phyloP scores from a whole-genome alignment of 1,284 basidiomycete species.

The Cryptococcus sp. region DNA sequence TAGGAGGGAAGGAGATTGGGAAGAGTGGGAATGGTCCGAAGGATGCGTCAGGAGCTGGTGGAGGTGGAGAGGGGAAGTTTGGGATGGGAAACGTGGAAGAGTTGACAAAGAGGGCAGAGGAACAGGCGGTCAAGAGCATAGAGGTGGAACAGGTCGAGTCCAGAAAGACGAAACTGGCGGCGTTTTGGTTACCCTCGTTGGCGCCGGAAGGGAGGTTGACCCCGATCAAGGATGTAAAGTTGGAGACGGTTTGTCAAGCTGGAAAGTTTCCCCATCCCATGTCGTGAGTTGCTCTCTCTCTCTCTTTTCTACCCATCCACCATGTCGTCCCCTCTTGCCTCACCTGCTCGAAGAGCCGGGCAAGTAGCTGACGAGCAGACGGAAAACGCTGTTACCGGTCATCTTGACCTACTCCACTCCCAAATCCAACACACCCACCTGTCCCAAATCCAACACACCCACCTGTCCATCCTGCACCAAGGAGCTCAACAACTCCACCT shows the following conservation, averaged over 20 bases:
- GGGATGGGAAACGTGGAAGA: slow-evolving; percentile 61
- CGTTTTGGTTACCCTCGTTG: slow-evolving; percentile 87
- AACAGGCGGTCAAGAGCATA: slow-evolving; percentile 70
- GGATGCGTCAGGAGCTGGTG: too few species aligned
- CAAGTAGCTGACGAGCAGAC: slow-evolving; percentile 47
- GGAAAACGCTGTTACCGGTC: slow-evolving; percentile 70
- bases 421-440: slow-evolving; percentile 58
- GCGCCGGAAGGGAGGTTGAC: slow-evolving; percentile 66
- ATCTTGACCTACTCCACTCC: slow-evolving; percentile 59
- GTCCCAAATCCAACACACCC: slow-evolving; percentile 58
- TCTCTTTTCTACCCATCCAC: neutral
- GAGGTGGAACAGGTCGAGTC: slow-evolving; percentile 74
- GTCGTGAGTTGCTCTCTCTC: slow-evolving; percentile 53
- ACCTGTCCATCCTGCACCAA: slow-evolving; percentile 89
- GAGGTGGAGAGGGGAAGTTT: slow-evolving; percentile 52
- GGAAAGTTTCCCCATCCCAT: slow-evolving; percentile 62
- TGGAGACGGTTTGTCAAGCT: slow-evolving; percentile 78
- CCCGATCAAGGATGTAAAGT: slow-evolving; percentile 68
- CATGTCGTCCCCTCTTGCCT: neutral
- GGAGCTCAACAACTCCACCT: slow-evolving; percentile 67
- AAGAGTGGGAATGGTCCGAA: slow-evolving; percentile 5
- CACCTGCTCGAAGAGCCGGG: too few species aligned
- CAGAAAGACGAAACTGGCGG: slow-evolving; percentile 77
- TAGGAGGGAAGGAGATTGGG: neutral
- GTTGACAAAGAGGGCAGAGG: slow-evolving; percentile 71